These are phyloP conservation scores for Schizochytrium sp. DNA, from an alignment of 108 stramenopile species.

Conservation along the genomic window DNA sequence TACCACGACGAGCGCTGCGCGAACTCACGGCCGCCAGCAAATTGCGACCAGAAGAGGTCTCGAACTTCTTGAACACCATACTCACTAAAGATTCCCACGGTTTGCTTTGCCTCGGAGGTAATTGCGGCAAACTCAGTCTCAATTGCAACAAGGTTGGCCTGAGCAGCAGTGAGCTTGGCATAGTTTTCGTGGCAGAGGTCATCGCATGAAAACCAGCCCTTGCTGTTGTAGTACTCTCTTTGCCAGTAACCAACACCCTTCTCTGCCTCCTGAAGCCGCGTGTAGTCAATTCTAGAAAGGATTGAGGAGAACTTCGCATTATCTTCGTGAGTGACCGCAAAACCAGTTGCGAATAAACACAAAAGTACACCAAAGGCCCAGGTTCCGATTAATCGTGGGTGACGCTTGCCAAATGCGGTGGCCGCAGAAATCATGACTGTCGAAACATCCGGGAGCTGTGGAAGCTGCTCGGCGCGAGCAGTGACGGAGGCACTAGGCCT, in stretches of 20 bases:
- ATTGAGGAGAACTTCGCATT: neutral
- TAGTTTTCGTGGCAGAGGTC: neutral
- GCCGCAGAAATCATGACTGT: neutral
- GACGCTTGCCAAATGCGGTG: neutral
- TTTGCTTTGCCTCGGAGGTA: constrained; percentile 40
- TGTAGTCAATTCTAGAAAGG: constrained; percentile 2
- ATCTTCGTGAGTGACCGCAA: neutral
- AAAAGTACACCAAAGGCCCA: constrained; percentile 10
- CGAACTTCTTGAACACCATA: constrained; percentile 55
- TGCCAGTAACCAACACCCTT: neutral
- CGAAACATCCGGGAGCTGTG: neutral
- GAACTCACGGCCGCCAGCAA: constrained; percentile 46
- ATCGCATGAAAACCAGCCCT: constrained; percentile 59
- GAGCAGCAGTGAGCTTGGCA: neutral
- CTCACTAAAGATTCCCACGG: constrained; percentile 55
- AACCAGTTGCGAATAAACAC: constrained; percentile 45
- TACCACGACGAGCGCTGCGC: constrained; percentile 50
- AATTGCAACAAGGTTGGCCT: neutral
- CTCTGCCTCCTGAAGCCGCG: neutral
- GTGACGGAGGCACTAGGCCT: too few relatives aligned
- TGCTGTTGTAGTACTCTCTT: neutral
- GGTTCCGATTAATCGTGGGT: neutral
- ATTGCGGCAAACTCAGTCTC: neutral
- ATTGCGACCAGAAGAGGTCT: constrained; percentile 48
- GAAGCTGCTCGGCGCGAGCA: too few relatives aligned